A percentile compares a stretch with the other conserved stretches of the same genome.
phyloP scores from a whole-genome alignment of 331 rosid genomes.

The Pyracantha coccinea region DNA sequence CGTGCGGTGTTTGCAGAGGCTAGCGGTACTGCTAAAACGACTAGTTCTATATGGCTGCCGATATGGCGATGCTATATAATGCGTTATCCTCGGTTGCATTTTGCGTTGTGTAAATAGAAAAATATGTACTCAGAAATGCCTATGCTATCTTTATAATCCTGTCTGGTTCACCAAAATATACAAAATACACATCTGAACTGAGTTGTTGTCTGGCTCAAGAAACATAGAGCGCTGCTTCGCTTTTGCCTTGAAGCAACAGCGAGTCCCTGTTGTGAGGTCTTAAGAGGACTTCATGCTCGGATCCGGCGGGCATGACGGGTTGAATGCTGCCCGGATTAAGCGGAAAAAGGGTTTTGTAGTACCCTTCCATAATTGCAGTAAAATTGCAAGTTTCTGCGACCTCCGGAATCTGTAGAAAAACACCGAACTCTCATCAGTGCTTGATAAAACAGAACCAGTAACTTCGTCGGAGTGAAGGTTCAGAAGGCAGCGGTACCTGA shows the following conservation, averaged over 20 bases:
- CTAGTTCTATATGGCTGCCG: neutral
- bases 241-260: conserved; percentile 9
- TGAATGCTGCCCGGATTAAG: conserved; percentile 80
- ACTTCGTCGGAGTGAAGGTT: neutral
- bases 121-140: neutral
- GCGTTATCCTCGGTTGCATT: neutral
- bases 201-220: neutral
- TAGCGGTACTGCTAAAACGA: neutral
- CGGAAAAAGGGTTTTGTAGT: conserved; percentile 73
- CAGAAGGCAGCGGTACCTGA: conserved; percentile 32
- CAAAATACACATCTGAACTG: neutral
- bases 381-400: conserved; percentile 80
- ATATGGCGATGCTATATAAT: neutral
- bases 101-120: neutral
- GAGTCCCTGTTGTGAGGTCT: conserved; percentile 57
- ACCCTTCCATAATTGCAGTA: conserved; percentile 68
- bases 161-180: neutral
- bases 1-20: neutral
- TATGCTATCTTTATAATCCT: neutral
- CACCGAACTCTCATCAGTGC: neutral
- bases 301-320: conserved; percentile 54
- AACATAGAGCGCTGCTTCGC: neutral
- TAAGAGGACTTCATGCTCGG: conserved; percentile 37
- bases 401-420: conserved; percentile 59
- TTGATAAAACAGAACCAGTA: neutral